Base-by-base conservation (phyloP, 345 rosid genomes). In the Bruguiera gymnorhiza region DNA sequence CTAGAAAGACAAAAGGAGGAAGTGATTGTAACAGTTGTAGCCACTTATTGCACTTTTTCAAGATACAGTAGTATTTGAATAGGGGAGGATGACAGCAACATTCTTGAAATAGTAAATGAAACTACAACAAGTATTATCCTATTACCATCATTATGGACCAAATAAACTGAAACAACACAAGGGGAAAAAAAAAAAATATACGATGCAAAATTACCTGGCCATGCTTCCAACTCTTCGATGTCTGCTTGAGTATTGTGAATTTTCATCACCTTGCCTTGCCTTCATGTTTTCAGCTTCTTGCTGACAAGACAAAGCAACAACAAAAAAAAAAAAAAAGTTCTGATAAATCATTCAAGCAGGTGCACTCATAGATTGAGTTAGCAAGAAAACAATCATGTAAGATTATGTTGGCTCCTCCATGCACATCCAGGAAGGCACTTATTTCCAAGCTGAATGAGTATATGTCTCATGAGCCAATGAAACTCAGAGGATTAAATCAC, bases 201-300 rank as follows among this genome's bases (percentile, higher is more conserved):
- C 60, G 7, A 39, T 51, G 27, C 24, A 23, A 69, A 75, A 53
- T 67, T 78, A 91, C 97, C 90, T 86, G 83, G 60, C 65, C n/a
- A 70, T 61, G 55, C 75, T 77, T 78, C 80, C 74, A 36, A 51
- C 29, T 27, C 26, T 29, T 58, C 67, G 85, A 55, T 61, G 83
- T 75, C 73, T 78, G 5, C 50, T 62, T 26, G 79, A 70, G 80
- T 76, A 67, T 37, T 85, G 85, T 71, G 68, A 73, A 82, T 77
- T 69, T 46, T 66, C 84, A 31, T 30, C 62, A 68, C 66, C 82
- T 73, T 84, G 87, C 77, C 81, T 83, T 72, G 61, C 79, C 80
- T 78, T 89, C 78, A 87, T 62, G 46, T 73, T 83, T 78, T 88
- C 93, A 70, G 73, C 90, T 77, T 88, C 92, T 83, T 82, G 81